Evolutionary conservation across 2,329 filamentous ascomycete genomes (phyloP), one percentile per base, ranked within the genome.

Genomic region (Oidium heveae): DNA sequence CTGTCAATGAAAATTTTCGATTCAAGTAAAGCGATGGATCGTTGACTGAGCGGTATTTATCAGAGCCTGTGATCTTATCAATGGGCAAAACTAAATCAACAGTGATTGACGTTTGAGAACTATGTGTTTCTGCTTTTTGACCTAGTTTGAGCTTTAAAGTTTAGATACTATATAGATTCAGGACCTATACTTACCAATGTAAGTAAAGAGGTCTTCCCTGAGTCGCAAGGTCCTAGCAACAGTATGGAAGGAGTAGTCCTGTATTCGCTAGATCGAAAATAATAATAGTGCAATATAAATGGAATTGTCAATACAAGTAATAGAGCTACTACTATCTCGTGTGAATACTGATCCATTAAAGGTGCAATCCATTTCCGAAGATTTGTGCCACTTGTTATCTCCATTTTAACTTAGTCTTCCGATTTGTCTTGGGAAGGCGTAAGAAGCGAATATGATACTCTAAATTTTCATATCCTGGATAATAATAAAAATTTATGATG

Each of bases 121-220:
- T 80, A 65, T 82, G 79, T 12, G 80, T 64, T 50, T 58, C 52
- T 33, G 62, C 58, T 24, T 59, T 59, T 59, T 67, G 63, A 62
- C 75, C 75, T 61, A 75, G 74, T 68, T 81, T 75, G 61, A 79
- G 72, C 61, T 64, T 50, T 34, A 50, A n/a, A 49, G 41, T 56
- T 56, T 55, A 59, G 53, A 37, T 2, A 55, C 22, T 36, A 56
- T 46, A 56, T 34, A 46, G 41, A 16, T 53, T 55, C 39, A 57
- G 39, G 52, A 46, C 13, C 7, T 1, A 32, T 4, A 52, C 69
- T 58, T 71, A 84, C 80, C 61, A 91, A 74, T 22, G 86, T 87
- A n/a, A 87, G 70, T 36, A 96, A 77, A 9, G 84, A 76, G 0
- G 91, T 96, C 72, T 96, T 98, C 63, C 91, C 91, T 52, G 79